Base-by-base conservation (phyloP, 75 land plant species). In the Azolla pinnata region DNA sequence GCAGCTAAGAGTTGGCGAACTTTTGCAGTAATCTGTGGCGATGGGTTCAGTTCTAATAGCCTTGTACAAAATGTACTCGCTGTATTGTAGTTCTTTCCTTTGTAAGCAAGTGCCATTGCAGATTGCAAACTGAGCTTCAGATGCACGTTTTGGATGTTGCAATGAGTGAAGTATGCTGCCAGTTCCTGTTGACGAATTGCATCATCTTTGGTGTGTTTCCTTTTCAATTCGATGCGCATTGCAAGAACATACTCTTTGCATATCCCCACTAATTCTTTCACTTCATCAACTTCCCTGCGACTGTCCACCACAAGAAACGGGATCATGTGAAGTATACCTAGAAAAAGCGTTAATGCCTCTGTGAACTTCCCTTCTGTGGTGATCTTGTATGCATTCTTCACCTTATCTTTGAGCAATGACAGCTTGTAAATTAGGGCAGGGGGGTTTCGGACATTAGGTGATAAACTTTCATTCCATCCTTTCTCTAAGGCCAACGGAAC, bases 151-250 rank as follows among this genome's bases (percentile, higher is more conserved):
- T 82, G 83, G 8, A 82, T 70, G 29, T 75, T 69, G 53, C 83
- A 82, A 46, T 82, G 85, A 19, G 85, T 80, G 55, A 82, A 82
- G 55, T 82, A 82, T 25, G 85, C 83, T 24, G 85, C 83, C 14
- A 82, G 73, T 61, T 82, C 85, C 18, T 80, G 71, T 40, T 82
- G 85, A 18, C 83, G 83, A 46, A 75, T 57, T 20, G 74, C 30
- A 20, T 82, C 71, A 31, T 75, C 79, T 38, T 68, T 82, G 0
- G 67, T 28, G 48, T 82, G 83, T 51, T 65, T 79, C 65, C 85
- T 79, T 72, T 72, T 79, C 28, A 82, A 61, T 44, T 82, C 85
- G 61, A 82, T 79, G 26, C 75, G 72, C 56, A 82, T 55, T 40
- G 81, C 83, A 16, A 79, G 66, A 31, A 68, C 79, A 48, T 82